Evolutionary conservation across 1,139 yeast species (phyloP).

Genomic region (Candida freyschussii): DNA sequence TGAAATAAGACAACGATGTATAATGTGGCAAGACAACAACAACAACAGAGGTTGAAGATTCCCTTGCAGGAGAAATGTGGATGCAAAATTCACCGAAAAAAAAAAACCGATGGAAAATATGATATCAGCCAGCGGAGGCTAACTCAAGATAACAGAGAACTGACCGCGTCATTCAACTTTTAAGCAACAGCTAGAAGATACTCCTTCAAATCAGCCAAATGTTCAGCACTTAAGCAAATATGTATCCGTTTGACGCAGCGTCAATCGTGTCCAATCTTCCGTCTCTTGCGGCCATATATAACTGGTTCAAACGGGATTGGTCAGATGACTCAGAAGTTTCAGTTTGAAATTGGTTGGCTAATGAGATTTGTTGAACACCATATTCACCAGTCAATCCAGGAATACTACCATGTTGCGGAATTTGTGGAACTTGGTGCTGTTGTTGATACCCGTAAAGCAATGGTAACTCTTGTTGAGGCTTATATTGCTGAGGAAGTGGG

Average conservation of each 20-base stretch:
- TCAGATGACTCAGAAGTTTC: slow-evolving; percentile 21
- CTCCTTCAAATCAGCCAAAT: too few relatives aligned
- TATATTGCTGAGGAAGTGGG: slow-evolving; percentile 20
- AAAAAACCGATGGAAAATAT: too few relatives aligned
- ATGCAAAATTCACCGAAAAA: too few relatives aligned
- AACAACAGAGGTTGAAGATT: too few relatives aligned
- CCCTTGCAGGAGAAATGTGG: too few relatives aligned
- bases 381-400: slow-evolving; percentile 13
- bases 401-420: slow-evolving; percentile 7
- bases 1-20: too few relatives aligned
- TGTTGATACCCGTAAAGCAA: slow-evolving; percentile 19
- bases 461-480: slow-evolving; percentile 23
- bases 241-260: slow-evolving; percentile 36
- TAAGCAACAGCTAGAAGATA: too few relatives aligned
- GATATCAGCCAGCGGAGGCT: too few relatives aligned
- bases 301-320: slow-evolving; percentile 38
- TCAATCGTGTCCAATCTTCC: slow-evolving; percentile 46
- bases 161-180: too few relatives aligned
- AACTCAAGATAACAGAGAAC: too few relatives aligned
- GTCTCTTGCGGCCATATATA: slow-evolving; percentile 43
- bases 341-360: slow-evolving; percentile 12
- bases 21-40: too few relatives aligned
- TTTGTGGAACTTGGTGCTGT: slow-evolving; percentile 12
- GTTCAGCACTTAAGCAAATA: slow-evolving; percentile 23
- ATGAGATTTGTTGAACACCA: slow-evolving; percentile 16